These are phyloP conservation scores for Lepidium sativum DNA, from an alignment of 345 rosid genomes.

Conservation along the genomic window DNA sequence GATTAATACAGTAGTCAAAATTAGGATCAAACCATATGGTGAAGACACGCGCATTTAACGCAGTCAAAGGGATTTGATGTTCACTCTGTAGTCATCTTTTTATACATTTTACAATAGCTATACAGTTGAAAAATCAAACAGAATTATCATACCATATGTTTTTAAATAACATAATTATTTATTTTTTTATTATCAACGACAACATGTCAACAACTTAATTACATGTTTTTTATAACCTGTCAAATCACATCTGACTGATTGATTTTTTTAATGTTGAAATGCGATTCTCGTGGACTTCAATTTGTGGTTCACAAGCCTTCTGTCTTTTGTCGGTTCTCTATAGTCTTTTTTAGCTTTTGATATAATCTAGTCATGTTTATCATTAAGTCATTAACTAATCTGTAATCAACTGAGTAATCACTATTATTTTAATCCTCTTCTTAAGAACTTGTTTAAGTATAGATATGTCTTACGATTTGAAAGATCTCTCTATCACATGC, in stretches of 20 bases:
- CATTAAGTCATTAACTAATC: not conserved
- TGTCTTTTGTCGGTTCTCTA: not conserved
- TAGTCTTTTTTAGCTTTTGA: not conserved
- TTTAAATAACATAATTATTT: not conserved
- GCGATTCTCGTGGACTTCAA: conserved; percentile 20
- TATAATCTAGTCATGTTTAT: not conserved
- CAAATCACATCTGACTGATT: conserved; percentile 14
- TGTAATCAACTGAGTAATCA: not conserved
- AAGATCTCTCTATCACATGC: conserved; percentile 7
- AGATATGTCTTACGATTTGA: not conserved
- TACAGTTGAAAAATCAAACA: not conserved
- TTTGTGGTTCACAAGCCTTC: conserved; percentile 20
- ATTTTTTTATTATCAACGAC: not conserved
- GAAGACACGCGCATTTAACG: conserved; percentile 11
- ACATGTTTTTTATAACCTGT: conserved; percentile 5
- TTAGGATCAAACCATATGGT: no score
- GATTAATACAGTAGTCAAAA: no score
- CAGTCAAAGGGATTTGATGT: not conserved
- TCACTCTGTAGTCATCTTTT: not conserved
- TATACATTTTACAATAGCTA: not conserved
- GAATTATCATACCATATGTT: not conserved
- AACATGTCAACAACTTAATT: conserved; percentile 17
- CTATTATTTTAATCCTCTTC: not conserved
- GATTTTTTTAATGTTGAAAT: conserved; percentile 2
- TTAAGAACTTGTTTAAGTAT: not conserved